Evolutionary conservation across 2,329 filamentous ascomycete species (phyloP), one percentile per base, ranked within the genome.

Genomic region (Alternaria rosae): DNA sequence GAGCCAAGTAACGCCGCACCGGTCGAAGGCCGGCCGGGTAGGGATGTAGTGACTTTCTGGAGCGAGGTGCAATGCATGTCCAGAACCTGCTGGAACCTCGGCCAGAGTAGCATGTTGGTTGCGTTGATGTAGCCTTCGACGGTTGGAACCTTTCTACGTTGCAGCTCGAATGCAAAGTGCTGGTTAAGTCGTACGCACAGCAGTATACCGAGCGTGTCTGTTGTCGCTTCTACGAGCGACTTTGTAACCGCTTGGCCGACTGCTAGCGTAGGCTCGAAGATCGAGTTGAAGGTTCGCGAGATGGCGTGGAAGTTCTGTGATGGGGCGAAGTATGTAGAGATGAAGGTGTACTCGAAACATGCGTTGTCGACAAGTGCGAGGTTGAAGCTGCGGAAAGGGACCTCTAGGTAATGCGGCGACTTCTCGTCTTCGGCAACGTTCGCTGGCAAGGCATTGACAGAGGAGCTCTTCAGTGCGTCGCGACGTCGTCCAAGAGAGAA

Each of bases 31-130:
- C 77, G 74, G 44, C 68, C 73, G 4, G 79, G 76, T 1, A 85
- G 70, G 1, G 81, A 79, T 3, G 78, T 78, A 3, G 85, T 84
- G 47, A 84, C 80, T 62, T 85, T 86, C 54, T 91, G 91, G 35
- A 99, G 86, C 1, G 92, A 96, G 56, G 97, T 93, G 81, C 92
- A 93, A 77, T 99, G 95, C 57, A 90, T 86, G 76, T 97, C 94
- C 89, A 99, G 97, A 70, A 97, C 89, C 59, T 92, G 88, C 79
- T 99, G 96, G 72, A 99, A 92, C 25, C 94, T 90, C 8, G 95
- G 95, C 95, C 95, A 99, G 6, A 99, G 87, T 3, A 95, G 87
- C 93, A 99, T 99, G 74, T 91, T 94, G 6, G 93, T 97, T 47
- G 89, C 94, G 77, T 99, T 99, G 76, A 97, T 90, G 76, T 99